Evolutionary conservation across 1,139 yeast genomes (phyloP).

Genomic region (Debaryomycetaceae sp.): DNA sequence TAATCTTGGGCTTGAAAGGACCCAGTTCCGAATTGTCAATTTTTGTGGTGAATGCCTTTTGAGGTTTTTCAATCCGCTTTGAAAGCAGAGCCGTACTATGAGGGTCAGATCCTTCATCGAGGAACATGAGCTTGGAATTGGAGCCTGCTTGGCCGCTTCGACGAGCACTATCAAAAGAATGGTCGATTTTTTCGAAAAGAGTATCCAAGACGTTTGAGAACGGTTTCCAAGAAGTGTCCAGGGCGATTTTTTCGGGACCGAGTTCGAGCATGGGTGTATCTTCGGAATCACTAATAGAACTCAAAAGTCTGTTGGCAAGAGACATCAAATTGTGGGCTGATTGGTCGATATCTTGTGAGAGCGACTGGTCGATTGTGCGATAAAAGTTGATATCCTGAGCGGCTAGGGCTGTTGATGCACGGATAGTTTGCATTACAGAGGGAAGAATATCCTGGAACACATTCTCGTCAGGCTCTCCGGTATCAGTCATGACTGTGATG

Average conservation of each 20-base stretch:
- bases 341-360: conserved; percentile 32
- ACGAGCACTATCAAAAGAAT: conserved; percentile 42
- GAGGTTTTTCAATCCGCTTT: conserved; percentile 59
- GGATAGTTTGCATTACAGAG: conserved; percentile 42
- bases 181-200: conserved; percentile 53
- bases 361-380: conserved; percentile 48
- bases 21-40: conserved; percentile 58
- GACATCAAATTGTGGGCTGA: conserved; percentile 36
- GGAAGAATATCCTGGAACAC: conserved; percentile 22
- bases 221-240: conserved; percentile 45
- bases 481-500: not conserved
- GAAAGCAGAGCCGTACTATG: conserved; percentile 4
- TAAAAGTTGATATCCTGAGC: conserved; percentile 75
- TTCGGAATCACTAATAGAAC: conserved; percentile 14
- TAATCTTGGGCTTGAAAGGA: conserved; percentile 71
- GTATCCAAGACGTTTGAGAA: conserved; percentile 56
- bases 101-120: conserved; percentile 27
- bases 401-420: conserved; percentile 64
- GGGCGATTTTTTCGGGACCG: conserved; percentile 25
- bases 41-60: conserved; percentile 41
- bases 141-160: conserved; percentile 4
- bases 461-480: conserved; percentile 4
- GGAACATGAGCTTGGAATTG: conserved; percentile 24
- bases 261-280: conserved; percentile 17
- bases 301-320: conserved; percentile 43